phyloP scores from a whole-genome alignment of 352 stramenopile genomes.

The Phytophthora agathidicida region DNA sequence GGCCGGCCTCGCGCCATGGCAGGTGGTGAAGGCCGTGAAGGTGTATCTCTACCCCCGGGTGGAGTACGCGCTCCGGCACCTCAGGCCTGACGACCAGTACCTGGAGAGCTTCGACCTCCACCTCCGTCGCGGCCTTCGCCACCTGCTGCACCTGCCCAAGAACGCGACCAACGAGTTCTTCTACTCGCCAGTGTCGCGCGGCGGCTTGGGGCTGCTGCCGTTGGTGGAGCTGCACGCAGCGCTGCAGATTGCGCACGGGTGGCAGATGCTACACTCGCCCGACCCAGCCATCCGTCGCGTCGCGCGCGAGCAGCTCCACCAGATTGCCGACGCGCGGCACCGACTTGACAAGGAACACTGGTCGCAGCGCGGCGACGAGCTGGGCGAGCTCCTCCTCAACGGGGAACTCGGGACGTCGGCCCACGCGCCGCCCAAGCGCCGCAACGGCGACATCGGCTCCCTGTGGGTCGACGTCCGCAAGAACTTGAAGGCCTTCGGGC shows the following conservation, averaged over 20 bases:
- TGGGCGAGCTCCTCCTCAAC: neutral
- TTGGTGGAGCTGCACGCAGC: slow-evolving; percentile 16
- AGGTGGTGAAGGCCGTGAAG: slow-evolving; percentile 17
- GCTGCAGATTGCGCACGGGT: slow-evolving; percentile 5
- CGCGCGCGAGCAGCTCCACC: slow-evolving; percentile 9
- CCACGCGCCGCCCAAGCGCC: neutral
- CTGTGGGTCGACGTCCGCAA: slow-evolving; percentile 13
- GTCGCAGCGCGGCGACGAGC: neutral
- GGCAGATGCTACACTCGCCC: slow-evolving; percentile 15
- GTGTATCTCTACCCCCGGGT: slow-evolving; percentile 7
- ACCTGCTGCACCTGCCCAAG: slow-evolving; percentile 5
- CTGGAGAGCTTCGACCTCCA: slow-evolving; percentile 5
- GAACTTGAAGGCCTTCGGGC: neutral
- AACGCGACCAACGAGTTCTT: slow-evolving; percentile 10
- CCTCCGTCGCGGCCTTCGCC: slow-evolving; percentile 5
- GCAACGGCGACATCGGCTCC: slow-evolving; percentile 11
- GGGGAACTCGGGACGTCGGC: neutral
- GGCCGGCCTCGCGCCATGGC: slow-evolving; percentile 5
- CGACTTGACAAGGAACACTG: neutral
- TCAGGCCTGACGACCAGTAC: neutral
- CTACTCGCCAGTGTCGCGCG: slow-evolving; percentile 9
- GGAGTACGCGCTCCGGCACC: slow-evolving; percentile 10
- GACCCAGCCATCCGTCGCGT: slow-evolving; percentile 6
- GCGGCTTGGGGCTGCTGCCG: neutral
- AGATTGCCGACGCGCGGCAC: slow-evolving; percentile 6